Conservation (phyloP, 2,329 filamentous ascomycete species). For the Clarireedia sp. region DNA sequence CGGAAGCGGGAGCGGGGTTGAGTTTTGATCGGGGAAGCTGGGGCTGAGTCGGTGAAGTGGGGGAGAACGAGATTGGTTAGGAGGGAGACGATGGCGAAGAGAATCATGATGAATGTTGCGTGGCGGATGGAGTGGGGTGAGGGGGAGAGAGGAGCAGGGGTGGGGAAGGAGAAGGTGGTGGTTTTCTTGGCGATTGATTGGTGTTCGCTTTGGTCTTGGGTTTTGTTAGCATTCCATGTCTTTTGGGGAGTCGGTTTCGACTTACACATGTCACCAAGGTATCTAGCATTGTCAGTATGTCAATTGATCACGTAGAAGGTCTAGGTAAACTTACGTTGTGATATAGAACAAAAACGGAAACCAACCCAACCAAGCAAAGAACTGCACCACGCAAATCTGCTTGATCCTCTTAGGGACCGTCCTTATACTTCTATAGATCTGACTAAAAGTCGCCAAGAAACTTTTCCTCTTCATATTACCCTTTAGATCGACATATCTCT, state of each 20-base stretch:
- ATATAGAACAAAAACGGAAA: conserved; percentile 32
- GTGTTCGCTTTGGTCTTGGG: conserved; percentile 4
- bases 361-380: conserved; percentile 30
- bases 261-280: conserved; percentile 9
- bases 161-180: background rate
- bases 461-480: background rate
- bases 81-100: conserved; percentile 7
- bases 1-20: background rate
- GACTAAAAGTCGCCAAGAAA: background rate
- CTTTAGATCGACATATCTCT: conserved; percentile 1
- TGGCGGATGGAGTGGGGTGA: conserved; percentile 8
- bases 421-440: conserved; percentile 5
- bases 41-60: background rate
- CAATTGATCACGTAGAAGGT: background rate
- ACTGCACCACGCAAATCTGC: conserved; percentile 24
- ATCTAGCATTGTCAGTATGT: conserved; percentile 4
- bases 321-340: conserved; percentile 20
- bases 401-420: conserved; percentile 6
- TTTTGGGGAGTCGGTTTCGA: background rate
- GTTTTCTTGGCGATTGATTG: conserved; percentile 1
- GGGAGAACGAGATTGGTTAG: conserved; percentile 5
- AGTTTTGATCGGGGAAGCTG: background rate
- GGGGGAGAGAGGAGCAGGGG: background rate
- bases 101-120: conserved; percentile 4
- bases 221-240: background rate